A percentile compares a stretch with the other conserved stretches of the same genome.
These are phyloP conservation scores for Vinca major DNA, from an alignment of 305 asterid species.

Conservation along the genomic window DNA sequence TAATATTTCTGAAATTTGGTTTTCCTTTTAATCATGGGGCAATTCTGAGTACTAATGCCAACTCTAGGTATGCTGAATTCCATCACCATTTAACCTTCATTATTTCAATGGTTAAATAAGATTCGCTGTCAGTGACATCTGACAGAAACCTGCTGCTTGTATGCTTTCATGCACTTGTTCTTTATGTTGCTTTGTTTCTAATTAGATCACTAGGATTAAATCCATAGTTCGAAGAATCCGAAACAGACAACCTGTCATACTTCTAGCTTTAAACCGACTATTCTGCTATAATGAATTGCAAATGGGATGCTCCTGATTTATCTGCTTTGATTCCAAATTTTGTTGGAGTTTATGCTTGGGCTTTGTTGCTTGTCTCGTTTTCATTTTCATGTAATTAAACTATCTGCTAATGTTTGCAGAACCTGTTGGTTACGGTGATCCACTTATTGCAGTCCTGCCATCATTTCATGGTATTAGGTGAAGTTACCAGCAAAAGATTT, in stretches of 20 bases:
- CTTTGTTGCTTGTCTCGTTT: neutral
- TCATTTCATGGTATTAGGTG: slow-evolving; percentile 50
- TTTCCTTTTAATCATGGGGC: neutral
- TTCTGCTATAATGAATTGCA: neutral
- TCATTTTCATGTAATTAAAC: neutral
- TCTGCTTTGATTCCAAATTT: neutral
- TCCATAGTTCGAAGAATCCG: neutral
- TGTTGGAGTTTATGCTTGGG: neutral
- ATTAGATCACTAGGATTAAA: no score
- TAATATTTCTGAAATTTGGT: neutral
- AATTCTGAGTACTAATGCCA: neutral
- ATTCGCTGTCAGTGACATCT: neutral
- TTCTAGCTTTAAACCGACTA: neutral
- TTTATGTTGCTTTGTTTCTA: neutral
- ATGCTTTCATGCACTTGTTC: neutral
- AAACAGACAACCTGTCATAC: neutral
- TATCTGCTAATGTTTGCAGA: slow-evolving; percentile 33
- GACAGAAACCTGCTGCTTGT: neutral
- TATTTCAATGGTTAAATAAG: neutral
- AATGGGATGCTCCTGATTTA: neutral
- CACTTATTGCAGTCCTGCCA: slow-evolving; percentile 65
- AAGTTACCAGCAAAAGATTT: slow-evolving; percentile 10
- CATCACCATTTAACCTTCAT: neutral
- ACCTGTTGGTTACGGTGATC: slow-evolving; percentile 75
- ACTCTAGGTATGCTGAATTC: neutral